These are phyloP conservation scores for Furcasterigmium sp. DNA, from an alignment of 2,329 filamentous ascomycete species.

Conservation along the genomic window DNA sequence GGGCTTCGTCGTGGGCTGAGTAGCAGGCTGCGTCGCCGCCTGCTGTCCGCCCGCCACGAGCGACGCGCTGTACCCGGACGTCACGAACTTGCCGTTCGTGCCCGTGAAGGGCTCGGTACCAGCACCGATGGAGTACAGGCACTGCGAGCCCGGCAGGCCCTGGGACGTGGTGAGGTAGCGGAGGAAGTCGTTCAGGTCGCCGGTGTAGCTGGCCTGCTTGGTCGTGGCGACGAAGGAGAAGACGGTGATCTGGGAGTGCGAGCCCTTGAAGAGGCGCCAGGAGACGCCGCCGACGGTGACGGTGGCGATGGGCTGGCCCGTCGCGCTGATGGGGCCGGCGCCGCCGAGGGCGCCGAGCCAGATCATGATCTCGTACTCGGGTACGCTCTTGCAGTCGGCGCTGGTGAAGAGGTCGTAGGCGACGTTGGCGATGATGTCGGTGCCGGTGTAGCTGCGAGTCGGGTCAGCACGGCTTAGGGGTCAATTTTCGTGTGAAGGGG, in stretches of 20 bases:
- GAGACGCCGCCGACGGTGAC: slow-evolving; percentile 43
- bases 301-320: slow-evolving; percentile 46
- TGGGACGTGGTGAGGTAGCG: slow-evolving; percentile 43
- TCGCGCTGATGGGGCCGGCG: slow-evolving; percentile 27
- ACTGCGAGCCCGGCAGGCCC: slow-evolving; percentile 42
- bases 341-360: slow-evolving; percentile 15
- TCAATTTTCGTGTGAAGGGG: neutral
- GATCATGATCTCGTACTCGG: slow-evolving; percentile 35
- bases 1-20: neutral
- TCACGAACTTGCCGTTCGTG: slow-evolving; percentile 23
- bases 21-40: neutral
- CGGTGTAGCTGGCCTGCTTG: slow-evolving; percentile 43
- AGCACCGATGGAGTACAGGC: slow-evolving; percentile 45
- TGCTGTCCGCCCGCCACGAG: neutral
- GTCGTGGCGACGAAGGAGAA: slow-evolving; percentile 42
- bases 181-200: slow-evolving; percentile 51
- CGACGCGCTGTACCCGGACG: slow-evolving; percentile 8
- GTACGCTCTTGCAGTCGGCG: slow-evolving; percentile 32
- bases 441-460: slow-evolving; percentile 34
- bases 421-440: slow-evolving; percentile 46
- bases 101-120: slow-evolving; percentile 54
- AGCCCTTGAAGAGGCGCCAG: slow-evolving; percentile 53
- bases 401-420: slow-evolving; percentile 55
- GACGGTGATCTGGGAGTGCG: slow-evolving; percentile 51
- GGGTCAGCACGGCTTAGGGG: neutral